A percentile compares a stretch with the other conserved stretches of the same genome.
These are phyloP conservation scores for Xylaria sp. DNA, from an alignment of 2,329 filamentous ascomycete species.

Conservation along the genomic window DNA sequence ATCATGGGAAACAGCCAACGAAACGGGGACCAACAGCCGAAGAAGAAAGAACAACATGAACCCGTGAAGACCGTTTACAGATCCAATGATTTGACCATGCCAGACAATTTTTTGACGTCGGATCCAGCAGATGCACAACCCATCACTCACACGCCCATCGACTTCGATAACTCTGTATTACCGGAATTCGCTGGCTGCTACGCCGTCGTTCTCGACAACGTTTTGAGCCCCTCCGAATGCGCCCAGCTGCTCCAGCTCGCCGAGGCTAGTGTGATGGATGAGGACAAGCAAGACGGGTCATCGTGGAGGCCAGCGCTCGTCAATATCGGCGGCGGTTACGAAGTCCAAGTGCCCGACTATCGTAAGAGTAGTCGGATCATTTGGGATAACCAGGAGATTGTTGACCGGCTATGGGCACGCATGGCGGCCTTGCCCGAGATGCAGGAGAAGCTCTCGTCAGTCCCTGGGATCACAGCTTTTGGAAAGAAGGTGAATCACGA, in stretches of 20 bases:
- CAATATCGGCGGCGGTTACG: conserved; percentile 66
- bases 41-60: not conserved
- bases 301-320: conserved; percentile 73
- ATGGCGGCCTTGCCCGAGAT: conserved; percentile 53
- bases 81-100: conserved; percentile 48
- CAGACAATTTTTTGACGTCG: conserved; percentile 52
- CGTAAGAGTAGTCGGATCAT: conserved; percentile 79
- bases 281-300: conserved; percentile 42
- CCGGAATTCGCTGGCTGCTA: conserved; percentile 60
- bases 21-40: no score
- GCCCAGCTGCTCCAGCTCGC: conserved; percentile 55
- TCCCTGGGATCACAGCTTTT: conserved; percentile 45
- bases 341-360: conserved; percentile 61
- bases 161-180: conserved; percentile 58
- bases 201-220: conserved; percentile 68
- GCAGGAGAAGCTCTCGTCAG: conserved; percentile 45
- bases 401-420: conserved; percentile 66
- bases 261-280: conserved; percentile 58
- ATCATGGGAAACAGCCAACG: not conserved
- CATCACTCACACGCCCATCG: conserved; percentile 54
- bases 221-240: conserved; percentile 70
- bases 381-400: conserved; percentile 69
- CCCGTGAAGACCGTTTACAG: conserved; percentile 42
- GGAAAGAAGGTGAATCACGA: conserved; percentile 44
- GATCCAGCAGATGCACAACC: conserved; percentile 50